phyloP scores from a whole-genome alignment of 768 basidiomycete genomes.

The Kwoniella shandongensis region DNA sequence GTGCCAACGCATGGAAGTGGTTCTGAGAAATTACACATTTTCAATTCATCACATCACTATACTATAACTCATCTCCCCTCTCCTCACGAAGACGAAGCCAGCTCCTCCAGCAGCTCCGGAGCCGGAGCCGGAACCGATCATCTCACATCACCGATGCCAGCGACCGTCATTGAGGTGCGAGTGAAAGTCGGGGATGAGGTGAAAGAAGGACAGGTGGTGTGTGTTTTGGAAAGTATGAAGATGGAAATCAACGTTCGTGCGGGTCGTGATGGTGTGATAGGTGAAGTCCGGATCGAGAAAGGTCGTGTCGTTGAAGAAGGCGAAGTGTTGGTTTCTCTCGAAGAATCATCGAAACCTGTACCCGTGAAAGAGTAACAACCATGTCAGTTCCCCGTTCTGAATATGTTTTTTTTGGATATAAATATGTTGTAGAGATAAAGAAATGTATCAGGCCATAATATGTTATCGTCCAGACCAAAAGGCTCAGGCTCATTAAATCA shows the following conservation, averaged over 20 bases:
- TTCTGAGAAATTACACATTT: conserved; percentile 69
- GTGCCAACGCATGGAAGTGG: conserved; percentile 41
- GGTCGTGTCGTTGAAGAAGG: conserved; percentile 88
- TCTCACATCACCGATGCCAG: conserved; percentile 71
- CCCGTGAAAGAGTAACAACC: neutral
- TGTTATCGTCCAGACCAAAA: conserved; percentile 39
- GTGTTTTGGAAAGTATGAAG: conserved; percentile 95
- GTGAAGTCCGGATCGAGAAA: conserved; percentile 69
- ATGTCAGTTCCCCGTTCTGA: neutral
- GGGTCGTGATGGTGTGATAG: conserved; percentile 67
- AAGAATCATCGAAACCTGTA: too few relatives aligned
- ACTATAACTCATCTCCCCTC: conserved; percentile 69
- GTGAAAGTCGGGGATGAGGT: conserved; percentile 76
- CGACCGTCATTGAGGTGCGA: conserved; percentile 81
- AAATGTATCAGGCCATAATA: conserved; percentile 21
- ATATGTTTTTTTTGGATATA: neutral
- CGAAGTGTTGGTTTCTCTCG: conserved; percentile 24
- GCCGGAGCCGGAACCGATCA: conserved; percentile 11
- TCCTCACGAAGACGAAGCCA: conserved; percentile 13
- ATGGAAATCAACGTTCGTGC: conserved; percentile 86
- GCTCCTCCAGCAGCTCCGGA: neutral
- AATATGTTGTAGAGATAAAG: neutral
- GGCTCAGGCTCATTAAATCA: conserved; percentile 53
- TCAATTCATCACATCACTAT: conserved; percentile 65
- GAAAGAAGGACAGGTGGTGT: conserved; percentile 74